These are phyloP conservation scores for Lachnellula willkommii DNA, from an alignment of 2,329 filamentous ascomycete species.

Conservation along the genomic window DNA sequence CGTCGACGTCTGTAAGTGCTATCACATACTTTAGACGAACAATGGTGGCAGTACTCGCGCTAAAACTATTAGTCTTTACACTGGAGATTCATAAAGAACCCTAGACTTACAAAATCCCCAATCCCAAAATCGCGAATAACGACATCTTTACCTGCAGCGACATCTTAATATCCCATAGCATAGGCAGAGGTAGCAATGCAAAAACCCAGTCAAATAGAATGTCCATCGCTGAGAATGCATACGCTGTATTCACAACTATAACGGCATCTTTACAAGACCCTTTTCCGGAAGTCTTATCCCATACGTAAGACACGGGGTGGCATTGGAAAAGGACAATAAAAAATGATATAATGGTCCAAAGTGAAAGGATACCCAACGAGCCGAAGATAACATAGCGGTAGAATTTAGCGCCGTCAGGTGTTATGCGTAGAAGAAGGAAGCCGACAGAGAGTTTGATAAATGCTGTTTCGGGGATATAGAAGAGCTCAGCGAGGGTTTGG, in stretches of 20 bases:
- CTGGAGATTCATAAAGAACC: no score
- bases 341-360: slow-evolving; percentile 49
- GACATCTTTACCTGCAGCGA: slow-evolving; percentile 37
- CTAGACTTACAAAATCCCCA: slow-evolving; percentile 17
- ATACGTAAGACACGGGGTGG: slow-evolving; percentile 38
- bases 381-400: slow-evolving; percentile 42
- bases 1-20: no score
- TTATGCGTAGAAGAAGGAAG: slow-evolving; percentile 46
- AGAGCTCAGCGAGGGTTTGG: slow-evolving; percentile 38
- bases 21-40: no score
- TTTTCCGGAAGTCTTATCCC: slow-evolving; percentile 36
- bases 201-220: slow-evolving; percentile 45
- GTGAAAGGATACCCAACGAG: slow-evolving; percentile 41
- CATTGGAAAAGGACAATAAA: slow-evolving; percentile 22
- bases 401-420: slow-evolving; percentile 31
- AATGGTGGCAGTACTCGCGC: no score
- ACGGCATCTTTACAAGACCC: slow-evolving; percentile 10
- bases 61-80: no score
- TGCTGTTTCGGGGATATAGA: slow-evolving; percentile 18
- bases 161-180: slow-evolving; percentile 36
- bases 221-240: slow-evolving; percentile 40
- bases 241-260: slow-evolving; percentile 13
- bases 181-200: slow-evolving; percentile 37
- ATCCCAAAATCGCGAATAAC: slow-evolving; percentile 18
- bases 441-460: slow-evolving; percentile 20